Base-by-base conservation (phyloP, 257 asterid species). In the Fraxinus quadrangulata region DNA sequence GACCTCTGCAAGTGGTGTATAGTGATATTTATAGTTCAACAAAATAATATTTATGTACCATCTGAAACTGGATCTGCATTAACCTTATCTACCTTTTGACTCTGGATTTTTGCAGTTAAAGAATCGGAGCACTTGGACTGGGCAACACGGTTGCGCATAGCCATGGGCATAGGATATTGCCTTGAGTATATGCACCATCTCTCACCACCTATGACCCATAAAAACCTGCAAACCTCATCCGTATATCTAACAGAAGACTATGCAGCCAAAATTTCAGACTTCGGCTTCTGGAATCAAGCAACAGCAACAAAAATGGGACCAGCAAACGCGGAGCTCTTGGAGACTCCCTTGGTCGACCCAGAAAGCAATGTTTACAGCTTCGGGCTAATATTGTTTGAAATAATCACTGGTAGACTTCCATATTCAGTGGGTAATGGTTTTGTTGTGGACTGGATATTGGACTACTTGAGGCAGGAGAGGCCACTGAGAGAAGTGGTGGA, bases 51-150 rank as follows among this genome's bases (percentile, higher is more conserved):
- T 4, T 16, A 47, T 42, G 17, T 42, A 42, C 14, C 2, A 24
- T 9, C 68, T 23, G 17, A 63, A 63, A 11, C 69, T 26, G 17
- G 36, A 24, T 73, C 4, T 23, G 36, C 69, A 11, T 23, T 26
- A 26, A 63, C 19, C 34, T 9, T 63, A 63, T 8, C 13, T 63
- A 23, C 14, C 69, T 63, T 63, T 63, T 63, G 36, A 63, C 69
- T 70, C 56, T 71, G 67, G 61, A 30, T 68, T 71, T 31, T 9
- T 79, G 71, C 90, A 93, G 97, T 86, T 73, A 79, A 83, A 84
- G 99, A 93, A 76, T 82, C 88, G 2, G 98, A 93, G 80, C 96
- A 91, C 88, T 97, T 96, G 16, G 97, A 96, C 73, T 96, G 99
- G 99, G 83, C 70, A 67, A 81, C 93, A 45, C 86, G 99, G 84